These are phyloP conservation scores for Heritiera fomes DNA, from an alignment of 345 rosid species.

Conservation along the genomic window DNA sequence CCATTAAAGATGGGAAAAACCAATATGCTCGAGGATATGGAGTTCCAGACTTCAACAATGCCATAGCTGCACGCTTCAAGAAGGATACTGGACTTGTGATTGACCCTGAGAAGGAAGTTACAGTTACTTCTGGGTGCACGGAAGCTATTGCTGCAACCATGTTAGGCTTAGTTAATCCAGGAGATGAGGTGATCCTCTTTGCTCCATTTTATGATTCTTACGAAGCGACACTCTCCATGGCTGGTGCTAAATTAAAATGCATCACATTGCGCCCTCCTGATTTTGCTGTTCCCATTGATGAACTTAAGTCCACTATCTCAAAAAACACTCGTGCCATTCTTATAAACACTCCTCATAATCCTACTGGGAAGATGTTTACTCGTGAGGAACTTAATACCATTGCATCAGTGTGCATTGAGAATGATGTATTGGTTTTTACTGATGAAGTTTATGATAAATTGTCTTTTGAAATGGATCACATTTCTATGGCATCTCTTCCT, in stretches of 20 bases:
- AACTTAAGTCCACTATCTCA: constrained; percentile 70
- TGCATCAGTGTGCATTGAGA: constrained; percentile 79
- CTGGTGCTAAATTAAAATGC: constrained; percentile 74
- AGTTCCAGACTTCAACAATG: constrained; percentile 66
- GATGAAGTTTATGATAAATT: constrained; percentile 96
- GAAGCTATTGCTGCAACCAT: constrained; percentile 94
- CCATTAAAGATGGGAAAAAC: constrained; percentile 84
- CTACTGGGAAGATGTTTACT: constrained; percentile 94
- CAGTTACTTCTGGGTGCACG: constrained; percentile 92
- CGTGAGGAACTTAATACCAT: constrained; percentile 58
- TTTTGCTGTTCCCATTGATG: constrained; percentile 68
- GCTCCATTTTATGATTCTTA: constrained; percentile 95
- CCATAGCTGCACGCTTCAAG: constrained; percentile 67
- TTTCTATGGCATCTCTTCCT: constrained; percentile 89
- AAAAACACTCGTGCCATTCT: constrained; percentile 82
- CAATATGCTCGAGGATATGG: constrained; percentile 96
- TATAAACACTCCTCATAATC: constrained; percentile 89
- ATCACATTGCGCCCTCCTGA: constrained; percentile 83
- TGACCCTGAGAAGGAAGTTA: constrained; percentile 88
- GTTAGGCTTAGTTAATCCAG: constrained; percentile 84
- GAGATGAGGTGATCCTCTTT: constrained; percentile 85
- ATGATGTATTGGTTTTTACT: constrained; percentile 74
- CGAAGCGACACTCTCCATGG: constrained; percentile 96
- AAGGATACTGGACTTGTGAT: constrained; percentile 72
- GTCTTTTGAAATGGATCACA: constrained; percentile 89